Conservation (phyloP, 441 rosid genomes). For the Erysimum cheiri region DNA sequence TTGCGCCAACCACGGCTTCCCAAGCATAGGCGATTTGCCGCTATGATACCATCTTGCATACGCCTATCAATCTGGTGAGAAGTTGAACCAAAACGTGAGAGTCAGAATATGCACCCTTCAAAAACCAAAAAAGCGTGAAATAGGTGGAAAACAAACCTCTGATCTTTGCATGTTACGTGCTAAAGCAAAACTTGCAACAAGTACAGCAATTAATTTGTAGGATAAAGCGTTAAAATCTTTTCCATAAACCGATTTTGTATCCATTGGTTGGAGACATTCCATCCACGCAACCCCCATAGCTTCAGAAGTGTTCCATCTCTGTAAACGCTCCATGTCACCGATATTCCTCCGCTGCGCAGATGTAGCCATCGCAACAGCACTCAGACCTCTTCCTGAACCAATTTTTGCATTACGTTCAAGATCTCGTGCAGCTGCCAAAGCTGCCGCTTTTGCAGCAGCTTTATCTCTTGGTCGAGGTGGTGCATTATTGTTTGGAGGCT, state of each 20-base stretch:
- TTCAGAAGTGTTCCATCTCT: constrained; percentile 92
- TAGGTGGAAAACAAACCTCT: constrained; percentile 68
- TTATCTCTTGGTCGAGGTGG: constrained; percentile 87
- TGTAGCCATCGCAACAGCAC: constrained; percentile 99
- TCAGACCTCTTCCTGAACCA: constrained; percentile 99
- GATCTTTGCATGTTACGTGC: constrained; percentile 98
- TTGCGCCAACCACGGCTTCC: constrained; percentile 97
- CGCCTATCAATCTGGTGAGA: constrained; percentile 86
- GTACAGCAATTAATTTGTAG: constrained; percentile 93
- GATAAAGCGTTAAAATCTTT: constrained; percentile 97
- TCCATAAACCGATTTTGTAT: constrained; percentile 94
- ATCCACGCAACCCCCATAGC: constrained; percentile 99
- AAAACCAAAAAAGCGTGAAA: constrained; percentile 29
- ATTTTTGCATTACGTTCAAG: constrained; percentile 97
- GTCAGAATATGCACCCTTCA: constrained; percentile 25
- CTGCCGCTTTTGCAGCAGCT: constrained; percentile 99
- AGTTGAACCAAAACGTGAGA: constrained; percentile 35
- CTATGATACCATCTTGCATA: constrained; percentile 75
- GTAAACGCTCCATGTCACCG: constrained; percentile 93
- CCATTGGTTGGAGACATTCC: constrained; percentile 98
- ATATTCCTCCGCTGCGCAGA: constrained; percentile 94
- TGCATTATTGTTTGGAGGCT: constrained; percentile 61
- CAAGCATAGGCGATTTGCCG: constrained; percentile 60
- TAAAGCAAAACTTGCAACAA: constrained; percentile 99
- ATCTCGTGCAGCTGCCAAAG: constrained; percentile 99